phyloP scores from a whole-genome alignment of 257 asterid genomes.

The Jasminum sambac region DNA sequence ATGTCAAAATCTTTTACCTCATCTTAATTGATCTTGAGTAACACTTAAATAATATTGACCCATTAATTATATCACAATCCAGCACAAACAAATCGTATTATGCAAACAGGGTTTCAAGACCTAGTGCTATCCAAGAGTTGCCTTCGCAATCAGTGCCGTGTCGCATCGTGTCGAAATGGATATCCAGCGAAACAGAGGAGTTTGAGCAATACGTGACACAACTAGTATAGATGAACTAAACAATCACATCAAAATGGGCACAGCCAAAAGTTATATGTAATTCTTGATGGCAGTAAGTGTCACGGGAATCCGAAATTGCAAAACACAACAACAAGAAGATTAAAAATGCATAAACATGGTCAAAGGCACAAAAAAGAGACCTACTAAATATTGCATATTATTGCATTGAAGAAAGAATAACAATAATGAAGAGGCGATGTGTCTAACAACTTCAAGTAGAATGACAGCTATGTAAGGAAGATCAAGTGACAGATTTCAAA shows the following conservation, averaged over 20 bases:
- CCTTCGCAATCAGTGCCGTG: too few species aligned
- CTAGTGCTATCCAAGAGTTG: too few species aligned
- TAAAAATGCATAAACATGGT: neutral
- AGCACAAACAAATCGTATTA: too few species aligned
- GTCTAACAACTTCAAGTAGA: neutral
- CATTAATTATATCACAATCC: too few species aligned
- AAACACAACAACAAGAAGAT: neutral
- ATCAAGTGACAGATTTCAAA: neutral
- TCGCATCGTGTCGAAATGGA: too few species aligned
- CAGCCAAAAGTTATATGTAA: neutral
- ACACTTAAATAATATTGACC: too few species aligned
- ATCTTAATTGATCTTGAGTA: too few species aligned
- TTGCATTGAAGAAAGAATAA: neutral
- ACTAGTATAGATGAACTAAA: neutral
- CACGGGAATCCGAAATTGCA: neutral
- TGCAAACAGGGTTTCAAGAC: too few species aligned
- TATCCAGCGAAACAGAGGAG: too few species aligned
- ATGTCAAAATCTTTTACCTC: too few species aligned
- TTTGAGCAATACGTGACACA: too few species aligned
- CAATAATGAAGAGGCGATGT: neutral
- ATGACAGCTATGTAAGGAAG: neutral
- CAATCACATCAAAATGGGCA: neutral
- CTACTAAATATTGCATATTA: neutral
- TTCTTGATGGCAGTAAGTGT: neutral
- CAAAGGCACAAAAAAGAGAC: neutral